Base-by-base conservation (phyloP, 2,329 filamentous ascomycete genomes). In the Nemania serpens region DNA sequence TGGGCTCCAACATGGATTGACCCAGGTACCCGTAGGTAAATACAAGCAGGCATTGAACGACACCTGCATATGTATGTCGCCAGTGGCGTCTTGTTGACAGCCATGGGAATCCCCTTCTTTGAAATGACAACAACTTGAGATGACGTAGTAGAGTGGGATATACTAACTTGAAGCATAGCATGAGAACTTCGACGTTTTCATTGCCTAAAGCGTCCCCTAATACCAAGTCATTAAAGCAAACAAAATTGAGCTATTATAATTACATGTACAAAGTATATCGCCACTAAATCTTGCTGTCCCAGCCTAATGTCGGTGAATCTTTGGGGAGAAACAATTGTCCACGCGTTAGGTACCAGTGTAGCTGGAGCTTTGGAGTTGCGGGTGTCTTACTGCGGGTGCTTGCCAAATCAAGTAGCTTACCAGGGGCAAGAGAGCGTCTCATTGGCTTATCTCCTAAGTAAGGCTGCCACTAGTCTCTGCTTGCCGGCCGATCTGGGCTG, bases 391-490 rank as follows among this genome's bases (percentile, higher is more conserved):
- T 3, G 41, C 41, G 18, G n/a, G 47, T 29, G 33, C 36, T 62
- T 65, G 17, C 63, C 63, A 46, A 61, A 66, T 62, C 63, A 59
- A 64, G 65, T 43, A 60, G 59, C 49, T 55, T 50, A 51, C 36
- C 51, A 63, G 57, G 59, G 48, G 48, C 36, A 43, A 12, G 29
- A 10, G 37, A 13, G 4, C 18, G 6, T 62, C 34, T 58, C 34
- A 66, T 67, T 67, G 55, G 65, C 37, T 41, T n/a, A 37, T 48
- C 9, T 2, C 5, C 15, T 9, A 2, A 43, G 3, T 22, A 33
- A 15, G 45, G 36, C 36, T 15, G 45, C 33, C 25, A 22, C 45
- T 48, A 48, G 45, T 34, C 12, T n/a, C 43, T n/a, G 29, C 17
- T 48, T 34, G 45, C 12, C 11, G 45, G 29, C 33, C 45, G 45